Evolutionary conservation across 176 grass and related monocot genomes (phyloP).

Genomic region (Oryza nivara): DNA sequence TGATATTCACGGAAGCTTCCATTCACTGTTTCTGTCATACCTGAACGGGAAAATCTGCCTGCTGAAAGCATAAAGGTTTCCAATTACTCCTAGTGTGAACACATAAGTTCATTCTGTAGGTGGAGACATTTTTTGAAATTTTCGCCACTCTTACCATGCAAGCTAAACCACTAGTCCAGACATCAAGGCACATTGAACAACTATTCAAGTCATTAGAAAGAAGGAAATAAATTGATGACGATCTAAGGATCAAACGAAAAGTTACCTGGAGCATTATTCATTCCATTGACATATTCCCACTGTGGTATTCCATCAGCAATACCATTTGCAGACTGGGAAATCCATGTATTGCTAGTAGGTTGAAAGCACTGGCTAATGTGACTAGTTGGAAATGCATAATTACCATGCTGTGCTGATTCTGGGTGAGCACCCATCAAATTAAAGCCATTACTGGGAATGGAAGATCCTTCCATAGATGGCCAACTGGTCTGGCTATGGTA

Average conservation of each 20-base stretch:
- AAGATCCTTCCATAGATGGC: slow-evolving; percentile 55
- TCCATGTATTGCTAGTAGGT: slow-evolving; percentile 50
- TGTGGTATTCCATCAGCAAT: slow-evolving; percentile 51
- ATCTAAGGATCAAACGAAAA: slow-evolving; percentile 1
- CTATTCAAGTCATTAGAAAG: slow-evolving; percentile 14
- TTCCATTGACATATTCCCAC: slow-evolving; percentile 49
- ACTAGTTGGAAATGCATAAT: slow-evolving; percentile 52
- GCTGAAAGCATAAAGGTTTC: slow-evolving; percentile 45
- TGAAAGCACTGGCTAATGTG: slow-evolving; percentile 44
- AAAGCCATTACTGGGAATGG: slow-evolving; percentile 41
- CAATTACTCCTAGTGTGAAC: slow-evolving; percentile 19
- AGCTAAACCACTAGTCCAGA: slow-evolving; percentile 27
- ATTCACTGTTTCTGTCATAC: slow-evolving; percentile 45
- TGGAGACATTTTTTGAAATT: not conserved
- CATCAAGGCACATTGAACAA: slow-evolving; percentile 30
- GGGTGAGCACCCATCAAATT: slow-evolving; percentile 44
- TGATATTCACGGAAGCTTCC: slow-evolving; percentile 52
- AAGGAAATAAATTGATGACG: slow-evolving; percentile 10
- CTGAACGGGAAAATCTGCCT: slow-evolving; percentile 61
- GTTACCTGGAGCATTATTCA: slow-evolving; percentile 57
- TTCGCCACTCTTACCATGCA: slow-evolving; percentile 6
- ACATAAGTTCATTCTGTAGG: slow-evolving; percentile 28
- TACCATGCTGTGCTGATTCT: slow-evolving; percentile 48
- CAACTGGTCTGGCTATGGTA: slow-evolving; percentile 48
- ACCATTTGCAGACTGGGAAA: slow-evolving; percentile 56